Conservation (phyloP, 768 basidiomycete species). For the Clathrus columnatus region DNA sequence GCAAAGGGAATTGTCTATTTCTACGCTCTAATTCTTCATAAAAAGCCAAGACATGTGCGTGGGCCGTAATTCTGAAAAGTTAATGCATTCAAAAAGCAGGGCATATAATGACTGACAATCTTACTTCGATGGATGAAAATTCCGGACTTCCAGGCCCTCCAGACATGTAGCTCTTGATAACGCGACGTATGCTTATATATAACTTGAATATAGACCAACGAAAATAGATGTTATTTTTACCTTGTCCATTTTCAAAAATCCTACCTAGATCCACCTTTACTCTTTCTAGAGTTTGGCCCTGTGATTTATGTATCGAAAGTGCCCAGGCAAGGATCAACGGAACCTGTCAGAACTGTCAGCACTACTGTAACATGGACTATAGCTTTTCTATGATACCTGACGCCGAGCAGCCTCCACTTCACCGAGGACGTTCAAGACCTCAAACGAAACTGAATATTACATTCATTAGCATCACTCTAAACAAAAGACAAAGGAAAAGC, state of each 20-base stretch:
- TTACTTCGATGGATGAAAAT: slow-evolving; percentile 61
- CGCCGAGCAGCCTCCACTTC: slow-evolving; percentile 47
- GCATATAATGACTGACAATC: not conserved
- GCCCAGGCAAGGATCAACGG: slow-evolving; percentile 92
- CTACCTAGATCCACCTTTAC: slow-evolving; percentile 90
- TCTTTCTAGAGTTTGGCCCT: slow-evolving; percentile 91
- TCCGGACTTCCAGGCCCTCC: slow-evolving; percentile 76
- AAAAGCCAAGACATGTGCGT: slow-evolving; percentile 57
- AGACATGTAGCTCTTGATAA: slow-evolving; percentile 88
- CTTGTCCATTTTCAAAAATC: slow-evolving; percentile 89
- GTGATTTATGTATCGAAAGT: slow-evolving; percentile 97
- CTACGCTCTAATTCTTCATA: slow-evolving; percentile 27
- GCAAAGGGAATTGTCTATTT: slow-evolving; percentile 24
- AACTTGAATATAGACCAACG: not conserved
- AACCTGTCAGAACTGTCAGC: slow-evolving; percentile 36
- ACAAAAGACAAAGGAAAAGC: not conserved
- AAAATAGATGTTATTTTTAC: slow-evolving; percentile 22
- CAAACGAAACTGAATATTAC: slow-evolving; percentile 50
- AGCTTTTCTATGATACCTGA: slow-evolving; percentile 35
- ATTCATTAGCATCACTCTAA: not conserved
- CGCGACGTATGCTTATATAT: slow-evolving; percentile 83
- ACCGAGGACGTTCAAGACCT: slow-evolving; percentile 52
- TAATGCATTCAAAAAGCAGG: not conserved
- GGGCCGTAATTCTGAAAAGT: slow-evolving; percentile 46
- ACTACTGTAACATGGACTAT: not conserved